Evolutionary conservation across 2,329 filamentous ascomycete genomes (phyloP).

Genomic region (Colletotrichum spaethianum): DNA sequence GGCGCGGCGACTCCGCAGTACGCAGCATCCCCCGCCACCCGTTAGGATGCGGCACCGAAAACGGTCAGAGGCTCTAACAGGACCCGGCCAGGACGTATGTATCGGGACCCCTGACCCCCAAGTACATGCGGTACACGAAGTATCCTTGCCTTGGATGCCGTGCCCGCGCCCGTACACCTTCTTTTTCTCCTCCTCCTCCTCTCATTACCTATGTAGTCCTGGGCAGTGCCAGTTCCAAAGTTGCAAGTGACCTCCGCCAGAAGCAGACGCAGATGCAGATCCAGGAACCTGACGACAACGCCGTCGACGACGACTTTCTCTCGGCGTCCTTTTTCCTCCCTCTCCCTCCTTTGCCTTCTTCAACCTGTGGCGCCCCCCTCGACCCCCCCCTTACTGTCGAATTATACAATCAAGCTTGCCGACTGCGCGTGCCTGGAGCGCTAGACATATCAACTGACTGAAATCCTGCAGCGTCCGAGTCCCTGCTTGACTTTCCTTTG

Average conservation of each 20-base stretch:
- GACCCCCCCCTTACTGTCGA: background rate
- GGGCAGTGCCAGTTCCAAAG: background rate
- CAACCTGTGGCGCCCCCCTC: background rate
- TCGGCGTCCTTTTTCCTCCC: constrained; percentile 1
- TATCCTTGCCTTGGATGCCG: background rate
- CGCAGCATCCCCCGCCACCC: constrained; percentile 23
- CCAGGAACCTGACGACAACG: background rate
- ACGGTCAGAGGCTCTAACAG: background rate
- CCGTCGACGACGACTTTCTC: constrained; percentile 26
- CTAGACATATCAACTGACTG: constrained; percentile 9
- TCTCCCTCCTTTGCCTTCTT: background rate
- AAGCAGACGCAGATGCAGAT: background rate
- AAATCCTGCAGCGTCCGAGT: background rate
- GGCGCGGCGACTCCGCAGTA: constrained; percentile 36
- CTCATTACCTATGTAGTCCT: no score
- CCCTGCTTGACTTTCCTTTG: constrained; percentile 7
- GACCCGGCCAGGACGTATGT: background rate
- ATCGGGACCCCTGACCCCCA: constrained; percentile 1
- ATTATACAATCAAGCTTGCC: background rate
- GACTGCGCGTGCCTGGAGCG: background rate
- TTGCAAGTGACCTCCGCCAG: constrained; percentile 10
- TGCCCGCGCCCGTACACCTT: constrained; percentile 16
- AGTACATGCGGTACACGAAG: no score
- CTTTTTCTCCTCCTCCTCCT: background rate
- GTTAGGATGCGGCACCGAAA: constrained; percentile 15